These are phyloP conservation scores for Colletotrichum viniferum DNA, from an alignment of 2,329 filamentous ascomycete genomes.

Conservation along the genomic window DNA sequence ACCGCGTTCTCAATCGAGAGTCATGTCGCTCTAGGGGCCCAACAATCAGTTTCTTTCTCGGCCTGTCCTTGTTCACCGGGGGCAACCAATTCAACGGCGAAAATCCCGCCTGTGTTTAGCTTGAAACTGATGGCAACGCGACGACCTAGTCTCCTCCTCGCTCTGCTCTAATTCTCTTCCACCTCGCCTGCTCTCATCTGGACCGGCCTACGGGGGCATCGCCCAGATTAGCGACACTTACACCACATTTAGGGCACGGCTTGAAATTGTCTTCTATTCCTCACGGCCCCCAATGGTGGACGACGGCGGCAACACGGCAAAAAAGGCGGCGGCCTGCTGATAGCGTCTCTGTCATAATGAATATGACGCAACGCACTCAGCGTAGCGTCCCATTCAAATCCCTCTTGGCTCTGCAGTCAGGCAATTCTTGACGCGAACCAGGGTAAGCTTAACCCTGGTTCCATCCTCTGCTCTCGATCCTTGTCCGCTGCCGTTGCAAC, in stretches of 20 bases:
- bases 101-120: neutral
- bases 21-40: neutral
- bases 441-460: constrained; percentile 9
- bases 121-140: neutral
- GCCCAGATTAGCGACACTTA: neutral
- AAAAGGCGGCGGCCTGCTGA: neutral
- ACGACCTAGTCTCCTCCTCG: neutral
- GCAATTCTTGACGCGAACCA: neutral
- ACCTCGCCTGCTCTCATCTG: neutral
- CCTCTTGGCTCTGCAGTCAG: constrained; percentile 7
- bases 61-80: neutral
- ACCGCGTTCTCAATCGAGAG: neutral
- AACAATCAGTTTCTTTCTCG: neutral
- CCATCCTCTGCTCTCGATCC: neutral
- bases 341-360: neutral
- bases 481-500: constrained; percentile 2
- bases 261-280: neutral
- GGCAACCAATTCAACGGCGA: neutral
- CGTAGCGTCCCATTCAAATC: constrained; percentile 7
- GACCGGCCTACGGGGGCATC: neutral
- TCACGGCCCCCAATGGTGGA: neutral
- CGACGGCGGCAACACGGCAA: neutral
- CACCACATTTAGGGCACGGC: neutral
- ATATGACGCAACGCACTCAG: constrained; percentile 14
- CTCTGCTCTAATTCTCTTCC: neutral